These are phyloP conservation scores for Cyclospora cayetanensis DNA, from an alignment of 169 alveolate species.

Conservation along the genomic window DNA sequence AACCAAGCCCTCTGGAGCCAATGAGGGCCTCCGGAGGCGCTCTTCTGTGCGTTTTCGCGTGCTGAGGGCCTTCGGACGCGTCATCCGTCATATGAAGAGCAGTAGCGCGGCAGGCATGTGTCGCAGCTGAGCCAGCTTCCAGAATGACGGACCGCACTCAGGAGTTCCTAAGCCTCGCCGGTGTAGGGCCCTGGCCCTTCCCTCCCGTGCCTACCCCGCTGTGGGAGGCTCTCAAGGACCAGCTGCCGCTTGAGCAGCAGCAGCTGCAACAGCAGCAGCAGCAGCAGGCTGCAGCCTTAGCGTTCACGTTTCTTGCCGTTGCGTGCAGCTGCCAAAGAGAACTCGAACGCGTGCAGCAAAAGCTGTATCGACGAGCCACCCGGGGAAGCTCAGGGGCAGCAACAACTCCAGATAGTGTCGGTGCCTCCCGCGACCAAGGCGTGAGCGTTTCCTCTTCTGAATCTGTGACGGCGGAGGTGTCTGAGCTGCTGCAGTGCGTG, in stretches of 20 bases:
- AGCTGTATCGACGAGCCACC: background rate
- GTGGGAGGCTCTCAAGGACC: background rate
- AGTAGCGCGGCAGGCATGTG: too few species aligned
- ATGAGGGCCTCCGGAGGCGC: too few species aligned
- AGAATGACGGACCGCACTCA: background rate
- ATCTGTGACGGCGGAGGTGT: background rate
- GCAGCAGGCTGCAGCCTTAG: background rate
- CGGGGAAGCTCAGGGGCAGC: background rate
- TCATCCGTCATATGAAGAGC: too few species aligned
- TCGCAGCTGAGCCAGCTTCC: too few species aligned
- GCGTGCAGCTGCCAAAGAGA: background rate
- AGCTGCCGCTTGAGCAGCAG: slow-evolving; percentile 1
- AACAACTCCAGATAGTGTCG: background rate
- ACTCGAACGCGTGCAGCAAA: background rate
- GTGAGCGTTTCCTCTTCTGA: background rate
- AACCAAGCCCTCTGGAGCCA: too few species aligned
- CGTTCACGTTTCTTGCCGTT: background rate
- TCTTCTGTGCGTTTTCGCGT: too few species aligned
- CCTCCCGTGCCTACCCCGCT: background rate
- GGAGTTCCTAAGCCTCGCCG: background rate
- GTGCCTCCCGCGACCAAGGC: background rate
- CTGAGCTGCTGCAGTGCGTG: slow-evolving; percentile 6
- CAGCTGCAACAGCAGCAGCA: background rate
- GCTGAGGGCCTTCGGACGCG: too few species aligned
- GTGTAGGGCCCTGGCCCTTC: background rate